Percentiles rank a stretch among this genome's conserved stretches.
These are phyloP conservation scores for Phoma sp. DNA, from an alignment of 2,329 filamentous ascomycete species.

Conservation along the genomic window DNA sequence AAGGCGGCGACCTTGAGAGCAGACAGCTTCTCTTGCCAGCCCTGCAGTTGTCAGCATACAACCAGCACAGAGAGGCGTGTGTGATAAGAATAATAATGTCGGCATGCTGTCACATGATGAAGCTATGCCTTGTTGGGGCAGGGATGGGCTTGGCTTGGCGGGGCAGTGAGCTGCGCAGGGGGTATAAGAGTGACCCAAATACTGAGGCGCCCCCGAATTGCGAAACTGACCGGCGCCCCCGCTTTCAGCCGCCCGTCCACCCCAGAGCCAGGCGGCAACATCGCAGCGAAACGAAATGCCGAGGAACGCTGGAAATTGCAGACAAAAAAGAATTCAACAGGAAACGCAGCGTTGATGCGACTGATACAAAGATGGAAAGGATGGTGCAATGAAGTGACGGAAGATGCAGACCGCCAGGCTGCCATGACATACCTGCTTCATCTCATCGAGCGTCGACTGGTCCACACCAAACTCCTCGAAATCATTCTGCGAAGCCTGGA, in stretches of 20 bases:
- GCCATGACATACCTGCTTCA: constrained; percentile 76
- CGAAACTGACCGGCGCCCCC: constrained; percentile 48
- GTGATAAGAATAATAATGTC: constrained; percentile 6
- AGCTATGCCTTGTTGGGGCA: constrained; percentile 43
- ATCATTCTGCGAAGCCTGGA: constrained; percentile 76
- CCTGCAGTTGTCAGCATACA: constrained; percentile 59
- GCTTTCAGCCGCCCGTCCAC: constrained; percentile 49
- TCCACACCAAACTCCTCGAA: constrained; percentile 97
- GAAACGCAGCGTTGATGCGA: neutral
- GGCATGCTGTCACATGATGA: constrained; percentile 42
- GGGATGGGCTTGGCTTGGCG: constrained; percentile 44
- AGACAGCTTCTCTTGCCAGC: constrained; percentile 92
- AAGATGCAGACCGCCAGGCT: constrained; percentile 24
- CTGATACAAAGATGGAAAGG: constrained; percentile 10
- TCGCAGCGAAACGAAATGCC: constrained; percentile 26
- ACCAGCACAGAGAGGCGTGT: constrained; percentile 2
- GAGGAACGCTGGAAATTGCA: constrained; percentile 24
- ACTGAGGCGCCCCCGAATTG: constrained; percentile 50
- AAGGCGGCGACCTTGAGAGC: constrained; percentile 84
- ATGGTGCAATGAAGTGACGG: constrained; percentile 18
- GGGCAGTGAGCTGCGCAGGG: constrained; percentile 47
- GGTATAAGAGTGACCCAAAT: constrained; percentile 58
- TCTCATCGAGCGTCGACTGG: constrained; percentile 81
- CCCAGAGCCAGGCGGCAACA: constrained; percentile 33
- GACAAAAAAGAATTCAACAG: constrained; percentile 8